A percentile compares a stretch with the other conserved stretches of the same genome.
Conservation (phyloP, 225 moss, liverwort and hornwort species). For the Bryoerythrophyllum caledonicum region DNA sequence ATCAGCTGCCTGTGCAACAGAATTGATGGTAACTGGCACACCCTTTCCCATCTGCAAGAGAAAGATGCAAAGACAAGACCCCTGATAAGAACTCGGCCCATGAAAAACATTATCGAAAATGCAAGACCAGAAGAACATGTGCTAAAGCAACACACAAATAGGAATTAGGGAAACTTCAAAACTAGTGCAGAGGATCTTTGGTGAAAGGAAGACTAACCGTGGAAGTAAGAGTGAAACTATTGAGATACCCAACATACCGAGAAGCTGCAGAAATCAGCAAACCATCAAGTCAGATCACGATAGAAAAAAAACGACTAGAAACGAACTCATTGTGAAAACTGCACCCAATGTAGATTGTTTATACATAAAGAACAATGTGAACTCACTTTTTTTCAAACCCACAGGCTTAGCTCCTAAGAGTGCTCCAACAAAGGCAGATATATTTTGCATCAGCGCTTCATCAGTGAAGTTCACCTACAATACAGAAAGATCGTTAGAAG, state of each 20-base stretch:
- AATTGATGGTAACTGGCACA: conserved; percentile 79
- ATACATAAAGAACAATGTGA: neutral
- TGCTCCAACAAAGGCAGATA: conserved; percentile 92
- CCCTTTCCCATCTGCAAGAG: conserved; percentile 87
- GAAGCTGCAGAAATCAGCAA: conserved; percentile 66
- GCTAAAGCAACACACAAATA: neutral
- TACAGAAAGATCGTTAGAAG: conserved; percentile 11
- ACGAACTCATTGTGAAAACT: conserved; percentile 2
- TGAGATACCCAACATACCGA: conserved; percentile 90
- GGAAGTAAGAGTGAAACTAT: conserved; percentile 80
- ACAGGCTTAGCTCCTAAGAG: conserved; percentile 91
- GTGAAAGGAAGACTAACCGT: conserved; percentile 54
- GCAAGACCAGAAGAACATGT: neutral
- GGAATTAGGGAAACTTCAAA: neutral
- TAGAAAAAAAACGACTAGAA: neutral
- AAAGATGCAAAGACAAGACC: conserved; percentile 18
- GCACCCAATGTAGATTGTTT: conserved; percentile 6
- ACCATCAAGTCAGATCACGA: conserved; percentile 25
- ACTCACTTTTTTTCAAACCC: conserved; percentile 91
- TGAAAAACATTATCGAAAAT: neutral
- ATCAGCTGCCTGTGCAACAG: conserved; percentile 89
- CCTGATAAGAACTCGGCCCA: neutral
- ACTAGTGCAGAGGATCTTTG: neutral
- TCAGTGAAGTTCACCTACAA: conserved; percentile 90
- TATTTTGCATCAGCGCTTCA: conserved; percentile 80